Conservation (phyloP, 1,139 yeast genomes). For the Diutina ranongensis region DNA sequence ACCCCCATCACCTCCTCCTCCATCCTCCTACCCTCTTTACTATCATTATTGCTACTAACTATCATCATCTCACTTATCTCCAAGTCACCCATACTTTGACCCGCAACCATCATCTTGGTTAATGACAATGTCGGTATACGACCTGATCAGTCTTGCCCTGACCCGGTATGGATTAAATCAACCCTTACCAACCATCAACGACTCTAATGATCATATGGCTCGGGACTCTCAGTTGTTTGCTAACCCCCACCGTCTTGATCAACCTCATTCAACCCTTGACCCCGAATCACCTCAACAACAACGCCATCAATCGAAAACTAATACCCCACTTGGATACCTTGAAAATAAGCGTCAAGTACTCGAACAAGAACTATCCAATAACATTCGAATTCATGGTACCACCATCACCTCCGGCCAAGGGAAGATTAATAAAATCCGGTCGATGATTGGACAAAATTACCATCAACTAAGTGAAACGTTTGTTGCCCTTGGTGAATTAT, state of each 20-base stretch:
- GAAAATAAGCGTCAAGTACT: not conserved
- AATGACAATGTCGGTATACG: slow-evolving; percentile 2
- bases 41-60: not conserved
- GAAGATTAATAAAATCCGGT: not conserved
- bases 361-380: not conserved
- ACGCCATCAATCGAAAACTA: not conserved
- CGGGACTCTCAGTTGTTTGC: slow-evolving; percentile 3
- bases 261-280: not conserved
- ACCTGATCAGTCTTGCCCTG: slow-evolving; percentile 6
- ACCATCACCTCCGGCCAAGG: not conserved
- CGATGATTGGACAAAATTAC: not conserved
- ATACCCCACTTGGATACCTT: not conserved
- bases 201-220: not conserved
- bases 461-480: not conserved
- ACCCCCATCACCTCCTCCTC: not conserved
- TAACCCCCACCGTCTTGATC: slow-evolving; percentile 1
- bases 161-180: not conserved
- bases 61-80: not conserved
- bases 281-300: not conserved
- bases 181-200: not conserved
- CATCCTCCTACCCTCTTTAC: not conserved
- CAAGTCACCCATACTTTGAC: no score
- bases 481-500: not conserved
- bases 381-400: not conserved
- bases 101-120: not conserved